Percentiles rank a stretch among this genome's conserved stretches.
Evolutionary conservation across 2,329 filamentous ascomycete genomes (phyloP).

Genomic region (Claviceps arundinis): DNA sequence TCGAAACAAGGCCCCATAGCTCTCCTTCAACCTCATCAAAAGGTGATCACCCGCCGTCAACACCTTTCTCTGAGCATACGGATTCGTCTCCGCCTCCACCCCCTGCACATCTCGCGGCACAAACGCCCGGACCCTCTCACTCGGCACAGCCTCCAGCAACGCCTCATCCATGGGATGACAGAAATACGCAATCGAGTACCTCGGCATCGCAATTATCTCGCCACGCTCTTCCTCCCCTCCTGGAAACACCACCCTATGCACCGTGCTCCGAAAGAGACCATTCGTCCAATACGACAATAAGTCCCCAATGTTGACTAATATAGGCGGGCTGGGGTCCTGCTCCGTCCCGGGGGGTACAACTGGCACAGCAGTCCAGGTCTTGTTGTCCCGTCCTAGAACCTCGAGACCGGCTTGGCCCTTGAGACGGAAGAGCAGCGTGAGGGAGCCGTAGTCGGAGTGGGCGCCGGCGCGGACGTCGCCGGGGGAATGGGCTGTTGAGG

Average conservation of each 20-base stretch:
- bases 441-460: conserved; percentile 72
- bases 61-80: conserved; percentile 38
- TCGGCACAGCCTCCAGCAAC: conserved; percentile 45
- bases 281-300: conserved; percentile 78
- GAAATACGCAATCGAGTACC: conserved; percentile 58
- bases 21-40: conserved; percentile 45
- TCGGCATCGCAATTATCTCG: conserved; percentile 35
- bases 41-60: conserved; percentile 53
- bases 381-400: conserved; percentile 47
- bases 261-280: conserved; percentile 71
- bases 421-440: conserved; percentile 73
- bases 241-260: conserved; percentile 75
- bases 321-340: conserved; percentile 49
- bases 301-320: conserved; percentile 65
- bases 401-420: conserved; percentile 77
- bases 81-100: conserved; percentile 24
- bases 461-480: conserved; percentile 74
- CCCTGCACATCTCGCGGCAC: conserved; percentile 17
- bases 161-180: conserved; percentile 47
- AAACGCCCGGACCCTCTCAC: conserved; percentile 36
- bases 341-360: conserved; percentile 51
- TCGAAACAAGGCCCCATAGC: conserved; percentile 42
- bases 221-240: conserved; percentile 18
- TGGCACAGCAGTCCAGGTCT: conserved; percentile 48
- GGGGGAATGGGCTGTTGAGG: conserved; percentile 27